Evolutionary conservation across 1,139 yeast genomes (phyloP), one percentile per base, ranked within the genome.

Genomic region (Pichia sp.): DNA sequence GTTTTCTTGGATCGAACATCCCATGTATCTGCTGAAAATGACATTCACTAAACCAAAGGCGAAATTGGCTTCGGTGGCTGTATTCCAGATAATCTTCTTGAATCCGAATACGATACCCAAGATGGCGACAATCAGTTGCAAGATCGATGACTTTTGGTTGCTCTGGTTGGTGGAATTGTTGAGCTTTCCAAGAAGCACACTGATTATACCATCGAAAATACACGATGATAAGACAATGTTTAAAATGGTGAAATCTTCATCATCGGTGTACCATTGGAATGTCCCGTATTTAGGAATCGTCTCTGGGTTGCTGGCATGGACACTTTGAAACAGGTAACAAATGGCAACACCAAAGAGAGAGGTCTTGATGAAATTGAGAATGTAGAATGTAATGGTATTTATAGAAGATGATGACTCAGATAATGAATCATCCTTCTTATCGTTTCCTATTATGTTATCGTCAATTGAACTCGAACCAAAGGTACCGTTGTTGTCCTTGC

Each of bases 21-120:
- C 38, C 18, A 33, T 14, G 17, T 42, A 42, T 32, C 11, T 37
- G 96, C 97, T 90, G 50, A 90, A 70, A 15, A 88, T 80, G 1
- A 94, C 85, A 66, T 86, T 87, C 49, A 88, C 73, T 44, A 84
- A 69, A 4, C 85, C 76, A 89, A 95, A 87, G 7, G 85, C 77
- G 39, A 80, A 71, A 7, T 91, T 79, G 4, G 89, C 88, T 61
- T 89, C 96, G 38, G 83, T 67, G 18, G 88, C 77, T 0, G 90
- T 80, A 38, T 77, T 70, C 96, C 96, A 89, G 54, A 85, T 85
- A 41, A 88, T 75, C 57, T 85, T 85, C 53, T 94, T 77, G 39
- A 90, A 77, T 20, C 95, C 96, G 60, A 87, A 90, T 9, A 88
- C 78, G 27, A 91, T 79, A 4, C 97, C 97, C 52, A 90, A 68